These are phyloP conservation scores for Colletotrichum sp. DNA, from an alignment of 2,329 filamentous ascomycete genomes.

Conservation along the genomic window DNA sequence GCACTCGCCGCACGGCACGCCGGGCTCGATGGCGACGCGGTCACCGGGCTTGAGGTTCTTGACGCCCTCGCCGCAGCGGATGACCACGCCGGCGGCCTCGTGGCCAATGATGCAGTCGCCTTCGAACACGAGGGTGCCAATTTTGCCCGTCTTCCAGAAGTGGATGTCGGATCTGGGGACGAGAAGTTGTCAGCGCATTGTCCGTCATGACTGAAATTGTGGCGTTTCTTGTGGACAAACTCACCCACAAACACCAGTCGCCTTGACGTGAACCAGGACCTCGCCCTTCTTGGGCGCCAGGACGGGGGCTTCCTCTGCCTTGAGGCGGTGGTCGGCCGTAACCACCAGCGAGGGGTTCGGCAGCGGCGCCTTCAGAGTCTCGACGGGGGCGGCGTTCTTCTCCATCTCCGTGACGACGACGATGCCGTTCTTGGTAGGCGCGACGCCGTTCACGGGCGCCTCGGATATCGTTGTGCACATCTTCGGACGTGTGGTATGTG, in stretches of 20 bases:
- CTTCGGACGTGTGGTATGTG: background rate
- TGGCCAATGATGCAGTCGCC: slow-evolving; percentile 71
- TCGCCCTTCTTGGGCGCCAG: slow-evolving; percentile 57
- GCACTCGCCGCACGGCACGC: slow-evolving; percentile 66
- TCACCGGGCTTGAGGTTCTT: slow-evolving; percentile 61
- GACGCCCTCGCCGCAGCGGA: slow-evolving; percentile 62
- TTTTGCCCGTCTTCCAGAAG: slow-evolving; percentile 69
- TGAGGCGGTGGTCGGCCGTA: slow-evolving; percentile 64
- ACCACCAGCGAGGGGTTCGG: slow-evolving; percentile 63
- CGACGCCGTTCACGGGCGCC: background rate
- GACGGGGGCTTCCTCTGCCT: slow-evolving; percentile 61
- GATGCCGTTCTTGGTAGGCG: background rate
- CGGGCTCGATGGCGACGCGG: slow-evolving; percentile 70
- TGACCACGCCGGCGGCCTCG: slow-evolving; percentile 65
- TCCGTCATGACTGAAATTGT: background rate
- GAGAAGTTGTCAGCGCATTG: background rate
- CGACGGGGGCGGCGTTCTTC: background rate
- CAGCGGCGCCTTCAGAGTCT: slow-evolving; percentile 29
- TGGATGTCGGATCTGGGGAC: slow-evolving; percentile 65
- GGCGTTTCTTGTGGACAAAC: background rate
- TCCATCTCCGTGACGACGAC: background rate
- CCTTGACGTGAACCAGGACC: slow-evolving; percentile 65
- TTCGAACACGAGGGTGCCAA: slow-evolving; percentile 66
- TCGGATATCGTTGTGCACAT: slow-evolving; percentile 1
- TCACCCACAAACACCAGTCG: slow-evolving; percentile 69